These are phyloP conservation scores for Phytophthora fragariae DNA, from an alignment of 352 stramenopile genomes.

Conservation along the genomic window DNA sequence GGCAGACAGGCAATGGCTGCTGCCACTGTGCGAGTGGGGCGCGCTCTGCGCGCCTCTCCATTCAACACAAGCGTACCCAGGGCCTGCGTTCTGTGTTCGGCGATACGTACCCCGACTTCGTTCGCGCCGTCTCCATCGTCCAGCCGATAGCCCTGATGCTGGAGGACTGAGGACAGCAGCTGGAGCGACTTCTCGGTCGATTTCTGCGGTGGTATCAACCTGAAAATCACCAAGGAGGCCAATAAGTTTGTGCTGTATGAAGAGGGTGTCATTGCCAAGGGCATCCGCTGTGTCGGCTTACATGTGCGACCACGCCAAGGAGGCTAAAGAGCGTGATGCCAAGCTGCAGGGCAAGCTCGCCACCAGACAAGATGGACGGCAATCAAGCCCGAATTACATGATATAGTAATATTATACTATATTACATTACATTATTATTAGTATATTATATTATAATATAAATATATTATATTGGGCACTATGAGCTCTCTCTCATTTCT, in stretches of 20 bases:
- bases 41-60: no score
- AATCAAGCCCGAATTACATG: slow-evolving; percentile 74
- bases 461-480: no score
- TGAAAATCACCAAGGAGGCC: slow-evolving; percentile 96
- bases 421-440: no score
- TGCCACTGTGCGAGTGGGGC: no score
- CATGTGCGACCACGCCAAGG: slow-evolving; percentile 88
- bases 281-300: slow-evolving; percentile 96
- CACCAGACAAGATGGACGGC: slow-evolving; percentile 71
- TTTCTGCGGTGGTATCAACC: slow-evolving; percentile 99
- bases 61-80: slow-evolving; percentile 86
- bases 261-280: slow-evolving; percentile 97
- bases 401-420: no score
- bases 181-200: slow-evolving; percentile 97
- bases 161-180: slow-evolving; percentile 86
- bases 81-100: slow-evolving; percentile 98
- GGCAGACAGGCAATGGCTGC: no score
- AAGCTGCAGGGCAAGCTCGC: slow-evolving; percentile 84
- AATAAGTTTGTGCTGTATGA: slow-evolving; percentile 98
- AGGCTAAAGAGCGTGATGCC: slow-evolving; percentile 88
- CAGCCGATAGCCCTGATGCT: slow-evolving; percentile 77
- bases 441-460: no score
- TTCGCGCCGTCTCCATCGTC: slow-evolving; percentile 97
- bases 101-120: slow-evolving; percentile 99
- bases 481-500: no score